Base-by-base conservation (phyloP, 225 moss, liverwort and hornwort genomes). In the Physcomitrium patens region DNA sequence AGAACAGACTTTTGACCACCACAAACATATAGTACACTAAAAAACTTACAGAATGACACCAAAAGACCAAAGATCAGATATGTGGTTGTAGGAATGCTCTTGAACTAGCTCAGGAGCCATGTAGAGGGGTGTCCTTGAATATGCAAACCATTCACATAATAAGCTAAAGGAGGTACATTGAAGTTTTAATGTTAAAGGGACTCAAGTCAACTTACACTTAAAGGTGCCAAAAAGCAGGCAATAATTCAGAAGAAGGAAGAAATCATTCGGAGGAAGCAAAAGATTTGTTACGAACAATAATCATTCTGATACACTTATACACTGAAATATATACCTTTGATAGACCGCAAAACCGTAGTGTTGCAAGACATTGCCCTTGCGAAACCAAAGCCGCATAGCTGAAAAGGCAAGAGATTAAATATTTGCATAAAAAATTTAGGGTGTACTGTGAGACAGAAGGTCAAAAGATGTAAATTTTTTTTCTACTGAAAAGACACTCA, bases 41-140 rank as follows among this genome's bases (percentile, higher is more conserved):
- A 10, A 16, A 64, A 74, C 94, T 91, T 85, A 99, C 95, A 99
- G 66, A 18, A 99, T 99, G 75, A 99, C 99, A 76, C 99, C 99
- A 46, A 99, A 91, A 60, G 95, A 99, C 99, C 99, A 99, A 31
- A 99, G 89, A 62, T 99, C 99, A 74, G 95, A 93, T 67, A 95
- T 99, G 75, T 99, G 99, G 81, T 99, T 99, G 87, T 99, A 99
- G 16, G 99, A 93, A 68, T 99, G 99, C 84, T 99, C 99, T 72
- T 95, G 89, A 74, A 99, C 99, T 68, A 95, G 88, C 87, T 99
- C 99, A 53, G 95, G 99, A 71, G 99, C 99, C 99, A 99, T 99
- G 82, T 99, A 99, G 46, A 99, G 78, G 8, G 99, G 99, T 68
- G 99, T 99, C 59, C 99, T 93, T 97, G 83, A 58, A 31, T 61